Percentiles rank a stretch among this genome's conserved stretches.
These are phyloP conservation scores for Tuctoria greenei DNA, from an alignment of 176 grass and related monocot species.

Conservation along the genomic window DNA sequence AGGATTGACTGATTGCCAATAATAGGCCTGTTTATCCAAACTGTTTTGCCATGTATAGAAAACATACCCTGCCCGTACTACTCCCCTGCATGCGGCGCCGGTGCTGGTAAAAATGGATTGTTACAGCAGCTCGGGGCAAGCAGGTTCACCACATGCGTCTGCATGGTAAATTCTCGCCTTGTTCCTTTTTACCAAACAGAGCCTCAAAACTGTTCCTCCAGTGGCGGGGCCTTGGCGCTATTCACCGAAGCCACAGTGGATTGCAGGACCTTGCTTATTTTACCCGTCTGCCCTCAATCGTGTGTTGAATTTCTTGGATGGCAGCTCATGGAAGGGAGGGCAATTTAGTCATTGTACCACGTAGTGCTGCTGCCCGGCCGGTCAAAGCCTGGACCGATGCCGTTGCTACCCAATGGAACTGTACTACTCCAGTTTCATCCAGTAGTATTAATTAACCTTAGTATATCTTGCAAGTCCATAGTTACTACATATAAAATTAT, in stretches of 20 bases:
- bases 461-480: neutral
- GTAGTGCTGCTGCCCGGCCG: neutral
- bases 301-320: neutral
- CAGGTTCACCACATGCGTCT: conserved; percentile 14
- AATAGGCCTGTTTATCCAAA: conserved; percentile 54
- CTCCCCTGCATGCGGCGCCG: conserved; percentile 26
- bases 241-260: conserved; percentile 40
- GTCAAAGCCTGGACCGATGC: conserved; percentile 60
- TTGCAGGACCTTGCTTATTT: conserved; percentile 3
- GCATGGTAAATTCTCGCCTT: conserved; percentile 40
- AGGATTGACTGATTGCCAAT: conserved; percentile 38
- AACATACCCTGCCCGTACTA: conserved; percentile 32
- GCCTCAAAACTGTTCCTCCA: conserved; percentile 40
- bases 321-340: conserved; percentile 26
- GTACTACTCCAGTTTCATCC: neutral
- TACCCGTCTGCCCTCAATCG: conserved; percentile 10
- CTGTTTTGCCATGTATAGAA: conserved; percentile 55
- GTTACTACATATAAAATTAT: conserved; percentile 13
- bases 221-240: conserved; percentile 20
- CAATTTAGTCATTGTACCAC: conserved; percentile 19
- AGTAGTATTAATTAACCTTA: neutral
- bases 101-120: conserved; percentile 21
- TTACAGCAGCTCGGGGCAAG: conserved; percentile 20
- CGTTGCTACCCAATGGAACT: conserved; percentile 28
- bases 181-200: conserved; percentile 51